Evolutionary conservation across 2,329 filamentous ascomycete genomes (phyloP).

Genomic region (Cercospora citrullina): DNA sequence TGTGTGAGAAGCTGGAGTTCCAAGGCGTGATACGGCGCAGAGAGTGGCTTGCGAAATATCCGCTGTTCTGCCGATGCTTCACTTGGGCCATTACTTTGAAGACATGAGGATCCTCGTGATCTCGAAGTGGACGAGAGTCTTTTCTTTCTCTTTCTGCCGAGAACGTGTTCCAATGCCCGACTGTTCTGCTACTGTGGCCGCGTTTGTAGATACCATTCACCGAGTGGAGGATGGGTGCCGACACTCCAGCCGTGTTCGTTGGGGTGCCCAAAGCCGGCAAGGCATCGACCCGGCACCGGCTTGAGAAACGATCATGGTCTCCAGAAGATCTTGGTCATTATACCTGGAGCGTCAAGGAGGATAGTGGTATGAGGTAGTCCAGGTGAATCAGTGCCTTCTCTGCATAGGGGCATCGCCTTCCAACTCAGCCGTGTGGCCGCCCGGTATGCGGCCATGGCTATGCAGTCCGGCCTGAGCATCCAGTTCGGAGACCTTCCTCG

Average conservation of each 20-base stretch:
- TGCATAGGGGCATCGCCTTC: conserved; percentile 1
- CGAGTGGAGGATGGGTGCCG: not conserved
- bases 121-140: not conserved
- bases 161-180: not conserved
- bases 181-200: not conserved
- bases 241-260: not conserved
- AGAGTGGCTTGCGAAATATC: not conserved
- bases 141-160: not conserved
- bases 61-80: not conserved
- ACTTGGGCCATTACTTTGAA: not conserved
- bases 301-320: not conserved
- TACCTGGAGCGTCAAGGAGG: not conserved
- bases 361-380: not conserved
- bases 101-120: not conserved
- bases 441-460: not conserved
- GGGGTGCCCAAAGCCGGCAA: not conserved
- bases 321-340: not conserved
- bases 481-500: conserved; percentile 2
- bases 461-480: not conserved
- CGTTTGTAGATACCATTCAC: not conserved
- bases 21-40: not conserved
- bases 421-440: not conserved
- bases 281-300: not conserved
- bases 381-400: not conserved
- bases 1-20: not conserved